Evolutionary conservation across 495 filamentous ascomycete species (phyloP).

Genomic region (Viridothelium virens): DNA sequence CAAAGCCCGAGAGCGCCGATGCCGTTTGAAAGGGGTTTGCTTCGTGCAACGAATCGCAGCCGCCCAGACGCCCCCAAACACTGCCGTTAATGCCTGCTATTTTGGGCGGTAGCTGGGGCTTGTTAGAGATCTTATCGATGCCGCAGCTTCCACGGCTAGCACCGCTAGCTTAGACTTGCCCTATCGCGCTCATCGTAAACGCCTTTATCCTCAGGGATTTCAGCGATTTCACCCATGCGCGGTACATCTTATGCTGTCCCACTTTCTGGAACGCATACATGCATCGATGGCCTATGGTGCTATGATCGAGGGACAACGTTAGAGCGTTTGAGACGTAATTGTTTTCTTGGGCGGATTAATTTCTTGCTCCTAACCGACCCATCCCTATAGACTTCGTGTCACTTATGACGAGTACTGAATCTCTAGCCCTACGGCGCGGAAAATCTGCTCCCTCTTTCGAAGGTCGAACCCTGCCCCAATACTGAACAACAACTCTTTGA

Average conservation of each 20-base stretch:
- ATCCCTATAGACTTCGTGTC: not conserved
- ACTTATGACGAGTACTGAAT: conserved; percentile 64
- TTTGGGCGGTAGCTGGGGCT: not conserved
- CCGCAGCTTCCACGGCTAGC: not conserved
- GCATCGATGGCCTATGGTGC: too few species aligned
- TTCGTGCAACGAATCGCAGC: conserved; percentile 3
- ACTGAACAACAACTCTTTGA: conserved; percentile 89
- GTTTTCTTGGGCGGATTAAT: not conserved
- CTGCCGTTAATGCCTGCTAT: conserved; percentile 2
- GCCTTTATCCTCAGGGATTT: not conserved
- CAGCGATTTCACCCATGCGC: not conserved
- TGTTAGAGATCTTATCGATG: conserved; percentile 13
- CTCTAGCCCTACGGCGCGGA: conserved; percentile 75
- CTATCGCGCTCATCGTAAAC: not conserved
- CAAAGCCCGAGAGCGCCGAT: too few species aligned
- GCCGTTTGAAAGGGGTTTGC: not conserved
- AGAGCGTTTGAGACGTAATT: not conserved
- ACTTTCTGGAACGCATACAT: too few species aligned
- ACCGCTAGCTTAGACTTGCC: not conserved
- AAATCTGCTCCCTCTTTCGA: conserved; percentile 58
- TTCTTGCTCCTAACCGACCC: not conserved
- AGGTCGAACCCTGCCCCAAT: conserved; percentile 71
- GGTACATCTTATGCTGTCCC: not conserved
- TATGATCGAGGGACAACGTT: not conserved
- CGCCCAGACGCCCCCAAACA: not conserved